Percentiles rank a stretch among this genome's conserved stretches.
These are phyloP conservation scores for Phalaenopsis hybrid DNA, from an alignment of 116 monocot species.

Conservation along the genomic window DNA sequence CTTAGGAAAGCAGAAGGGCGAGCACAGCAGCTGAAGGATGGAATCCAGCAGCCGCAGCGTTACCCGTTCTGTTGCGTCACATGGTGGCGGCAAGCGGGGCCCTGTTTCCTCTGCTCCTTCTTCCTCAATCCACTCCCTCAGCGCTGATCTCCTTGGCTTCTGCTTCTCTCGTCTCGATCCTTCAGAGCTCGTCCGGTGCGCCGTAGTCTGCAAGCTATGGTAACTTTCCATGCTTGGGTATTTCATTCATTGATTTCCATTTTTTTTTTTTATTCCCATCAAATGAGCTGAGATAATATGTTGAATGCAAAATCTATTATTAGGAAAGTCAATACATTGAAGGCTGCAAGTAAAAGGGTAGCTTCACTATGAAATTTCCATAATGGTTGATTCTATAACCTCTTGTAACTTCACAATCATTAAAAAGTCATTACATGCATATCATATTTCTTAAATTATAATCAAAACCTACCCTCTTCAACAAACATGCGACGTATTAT, in stretches of 20 bases:
- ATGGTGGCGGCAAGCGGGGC: not conserved
- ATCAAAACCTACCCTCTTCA: no score
- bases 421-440: no score
- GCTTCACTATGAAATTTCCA: no score
- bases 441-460: no score
- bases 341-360: not conserved
- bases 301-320: not conserved
- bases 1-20: not conserved
- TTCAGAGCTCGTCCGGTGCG: slow-evolving; percentile 60
- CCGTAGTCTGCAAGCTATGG: slow-evolving; percentile 72
- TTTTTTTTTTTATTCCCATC: not conserved
- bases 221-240: slow-evolving; percentile 2
- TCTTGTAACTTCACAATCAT: no score
- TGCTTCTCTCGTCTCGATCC: slow-evolving; percentile 62
- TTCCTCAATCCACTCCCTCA: slow-evolving; percentile 28
- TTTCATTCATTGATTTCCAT: not conserved
- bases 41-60: not conserved
- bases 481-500: no score
- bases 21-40: not conserved
- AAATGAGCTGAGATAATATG: not conserved
- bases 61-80: not conserved
- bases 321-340: not conserved
- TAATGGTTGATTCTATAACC: no score
- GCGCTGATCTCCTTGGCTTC: slow-evolving; percentile 49
- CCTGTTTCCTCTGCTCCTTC: not conserved